Base-by-base conservation (phyloP, 2,329 filamentous ascomycete species). In the Botrytis galanthina region DNA sequence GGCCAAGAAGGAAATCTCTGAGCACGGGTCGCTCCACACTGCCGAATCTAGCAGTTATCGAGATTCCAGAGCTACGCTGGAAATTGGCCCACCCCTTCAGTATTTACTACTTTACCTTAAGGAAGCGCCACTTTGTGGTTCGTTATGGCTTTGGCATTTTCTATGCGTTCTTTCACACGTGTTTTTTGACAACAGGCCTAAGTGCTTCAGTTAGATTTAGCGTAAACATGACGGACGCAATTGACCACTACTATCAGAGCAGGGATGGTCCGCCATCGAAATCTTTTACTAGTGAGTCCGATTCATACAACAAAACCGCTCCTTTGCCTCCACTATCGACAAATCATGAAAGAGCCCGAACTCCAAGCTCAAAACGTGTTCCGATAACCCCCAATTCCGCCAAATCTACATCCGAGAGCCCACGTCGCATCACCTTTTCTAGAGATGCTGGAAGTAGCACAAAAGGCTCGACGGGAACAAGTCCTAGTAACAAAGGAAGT, bases 371-470 rank as follows among this genome's bases (percentile, higher is more conserved):
- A 20, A 39, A 39, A 22, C 9, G 10, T 14, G 35, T 12, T 9
- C 64, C 48, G 35, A 57, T 42, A 39, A 57, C 35, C 8, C 46
- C 70, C 39, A 57, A 67, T 29, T 68, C 64, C 6, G n/a, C 64
- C 26, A 42, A 59, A 37, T 67, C 48, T n/a, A n/a, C 22, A 42
- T 5, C 46, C 29, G 61, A 44, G n/a, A 72, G 61, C 8, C 44
- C n/a, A 26, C 61, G 51, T 14, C 61, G 37, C 46, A 26, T 68
- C 29, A 68, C 37, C 5, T 67, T 20, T 20, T 67, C 70, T 26
- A 59, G 37, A 48, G 70, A 59, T 29, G 32, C 61, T 12, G 70
- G 46, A 44, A 68, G 61, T 72, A 72, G 48, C 48, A 66, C 46
- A 4, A 35, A 16, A 35, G 61, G 70, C 20, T 67, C 61, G 29